Conservation (phyloP, 2,329 filamentous ascomycete species). For the Alternaria conjuncta region DNA sequence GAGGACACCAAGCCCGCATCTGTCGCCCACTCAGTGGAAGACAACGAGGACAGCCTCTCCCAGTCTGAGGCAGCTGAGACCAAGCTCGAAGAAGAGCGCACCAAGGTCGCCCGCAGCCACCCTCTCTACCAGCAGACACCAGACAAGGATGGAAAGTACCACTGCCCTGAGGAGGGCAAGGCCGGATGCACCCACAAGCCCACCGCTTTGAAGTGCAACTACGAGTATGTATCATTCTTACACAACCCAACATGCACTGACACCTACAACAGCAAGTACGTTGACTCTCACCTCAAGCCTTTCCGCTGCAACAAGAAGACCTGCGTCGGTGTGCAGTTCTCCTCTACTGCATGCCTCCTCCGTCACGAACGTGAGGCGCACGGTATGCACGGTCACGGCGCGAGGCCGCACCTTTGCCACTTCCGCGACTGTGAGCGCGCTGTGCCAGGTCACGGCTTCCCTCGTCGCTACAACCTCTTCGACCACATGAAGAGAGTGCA, state of each 20-base stretch:
- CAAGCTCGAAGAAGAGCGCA: conserved; percentile 47
- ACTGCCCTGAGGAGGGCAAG: conserved; percentile 83
- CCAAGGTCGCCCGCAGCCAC: conserved; percentile 59
- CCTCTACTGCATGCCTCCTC: conserved; percentile 91
- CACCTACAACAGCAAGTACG: conserved; percentile 75
- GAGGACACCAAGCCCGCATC: conserved; percentile 35
- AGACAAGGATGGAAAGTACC: conserved; percentile 79
- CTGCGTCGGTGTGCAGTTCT: conserved; percentile 88
- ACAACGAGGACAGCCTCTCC: conserved; percentile 39
- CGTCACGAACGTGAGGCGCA: conserved; percentile 96
- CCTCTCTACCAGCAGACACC: conserved; percentile 72
- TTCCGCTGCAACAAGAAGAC: conserved; percentile 89
- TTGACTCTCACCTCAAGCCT: conserved; percentile 95
- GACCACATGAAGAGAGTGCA: conserved; percentile 98
- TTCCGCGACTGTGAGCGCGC: conserved; percentile 88
- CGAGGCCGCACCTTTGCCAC: conserved; percentile 88
- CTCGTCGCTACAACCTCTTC: conserved; percentile 91
- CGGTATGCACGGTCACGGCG: conserved; percentile 91
- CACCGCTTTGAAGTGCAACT: conserved; percentile 98
- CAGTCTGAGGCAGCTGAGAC: conserved; percentile 38
- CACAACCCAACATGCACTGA: conserved; percentile 12
- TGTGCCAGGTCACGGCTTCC: conserved; percentile 84
- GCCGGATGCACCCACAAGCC: conserved; percentile 85
- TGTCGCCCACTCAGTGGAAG: conserved; percentile 33
- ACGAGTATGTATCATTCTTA: conserved; percentile 72